phyloP scores from a whole-genome alignment of 441 rosid genomes.

The Populus hybrid region DNA sequence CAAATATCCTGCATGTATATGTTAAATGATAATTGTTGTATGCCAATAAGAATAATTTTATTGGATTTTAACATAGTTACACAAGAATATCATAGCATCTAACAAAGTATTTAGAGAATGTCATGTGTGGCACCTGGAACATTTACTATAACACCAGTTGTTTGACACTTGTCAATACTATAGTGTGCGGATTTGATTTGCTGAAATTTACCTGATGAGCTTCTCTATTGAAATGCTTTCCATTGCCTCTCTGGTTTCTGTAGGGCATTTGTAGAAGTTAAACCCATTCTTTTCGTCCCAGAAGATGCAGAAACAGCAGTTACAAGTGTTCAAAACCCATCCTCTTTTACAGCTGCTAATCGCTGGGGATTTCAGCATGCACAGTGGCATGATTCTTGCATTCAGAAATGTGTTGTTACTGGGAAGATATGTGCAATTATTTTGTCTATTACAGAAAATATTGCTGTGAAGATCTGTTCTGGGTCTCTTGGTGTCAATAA shows the following conservation, averaged over 20 bases:
- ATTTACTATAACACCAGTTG: background rate
- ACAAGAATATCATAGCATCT: background rate
- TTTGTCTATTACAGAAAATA: constrained; percentile 53
- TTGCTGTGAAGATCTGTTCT: constrained; percentile 41
- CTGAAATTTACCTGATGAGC: background rate
- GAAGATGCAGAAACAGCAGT: constrained; percentile 35
- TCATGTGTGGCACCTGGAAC: background rate
- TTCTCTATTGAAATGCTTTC: constrained; percentile 5
- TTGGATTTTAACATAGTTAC: background rate
- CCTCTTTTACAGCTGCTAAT: constrained; percentile 21
- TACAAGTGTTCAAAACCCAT: constrained; percentile 27
- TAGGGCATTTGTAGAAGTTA: constrained; percentile 90
- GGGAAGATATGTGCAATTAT: constrained; percentile 60
- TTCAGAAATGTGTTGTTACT: constrained; percentile 62
- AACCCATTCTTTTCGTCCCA: constrained; percentile 68
- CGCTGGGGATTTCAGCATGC: constrained; percentile 61
- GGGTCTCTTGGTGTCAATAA: constrained; percentile 21
- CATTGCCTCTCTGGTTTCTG: constrained; percentile 18
- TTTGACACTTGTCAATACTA: background rate
- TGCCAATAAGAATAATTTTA: background rate
- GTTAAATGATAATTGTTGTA: background rate
- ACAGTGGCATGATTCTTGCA: constrained; percentile 74
- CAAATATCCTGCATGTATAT: background rate
- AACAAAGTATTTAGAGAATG: background rate
- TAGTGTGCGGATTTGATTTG: background rate